Evolutionary conservation across 164 flowering plant genomes (phyloP), one percentile per base, ranked within the genome.

Genomic region (Nelumbo lutea): DNA sequence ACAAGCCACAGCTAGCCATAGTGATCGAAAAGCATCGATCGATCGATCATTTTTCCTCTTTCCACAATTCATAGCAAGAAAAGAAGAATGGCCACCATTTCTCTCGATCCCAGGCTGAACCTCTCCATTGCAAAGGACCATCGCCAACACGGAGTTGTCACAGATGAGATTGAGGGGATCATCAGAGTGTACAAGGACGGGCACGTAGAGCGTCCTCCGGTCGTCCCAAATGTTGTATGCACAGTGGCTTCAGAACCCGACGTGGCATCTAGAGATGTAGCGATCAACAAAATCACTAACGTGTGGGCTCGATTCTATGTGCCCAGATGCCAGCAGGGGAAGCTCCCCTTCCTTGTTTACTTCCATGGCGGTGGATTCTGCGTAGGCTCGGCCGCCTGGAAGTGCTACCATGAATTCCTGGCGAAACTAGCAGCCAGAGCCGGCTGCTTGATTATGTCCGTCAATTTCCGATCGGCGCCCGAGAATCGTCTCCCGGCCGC

Each of bases 311-410:
- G 88, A 27, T 61, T 87, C 42, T 85, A 84, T 70, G 76, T 81
- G 43, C 88, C 90, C 3, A 73, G 48, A 59, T 44, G 67, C 61
- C 73, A 67, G 60, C 73, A 67, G 60, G 65, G 67, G 39, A 72
- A 74, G 70, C 76, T 77, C 9, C 84, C 87, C 4, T 55, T 83
- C 42, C 64, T 86, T 10, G 72, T 87, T 62, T 87, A 87, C 78
- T 84, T 85, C 64, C 90, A 87, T 66, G 90, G 90, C 2, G 88
- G 90, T 15, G 90, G 88, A 3, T 85, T 87, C 66, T 87, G 88
- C 46, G 81, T 87, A 2, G 88, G 86, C 64, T 85, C 90, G 0
- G 76, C 87, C 13, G 76, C 88, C 27, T 87, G 90, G 90, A 78
- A 73, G 42, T 80, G 88, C 61, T 87, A 87, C 76, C 88, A 87